Percentiles rank a stretch among this genome's conserved stretches.
phyloP scores from a whole-genome alignment of 2,329 filamentous ascomycete genomes.

The Trichothecium sympodiale region DNA sequence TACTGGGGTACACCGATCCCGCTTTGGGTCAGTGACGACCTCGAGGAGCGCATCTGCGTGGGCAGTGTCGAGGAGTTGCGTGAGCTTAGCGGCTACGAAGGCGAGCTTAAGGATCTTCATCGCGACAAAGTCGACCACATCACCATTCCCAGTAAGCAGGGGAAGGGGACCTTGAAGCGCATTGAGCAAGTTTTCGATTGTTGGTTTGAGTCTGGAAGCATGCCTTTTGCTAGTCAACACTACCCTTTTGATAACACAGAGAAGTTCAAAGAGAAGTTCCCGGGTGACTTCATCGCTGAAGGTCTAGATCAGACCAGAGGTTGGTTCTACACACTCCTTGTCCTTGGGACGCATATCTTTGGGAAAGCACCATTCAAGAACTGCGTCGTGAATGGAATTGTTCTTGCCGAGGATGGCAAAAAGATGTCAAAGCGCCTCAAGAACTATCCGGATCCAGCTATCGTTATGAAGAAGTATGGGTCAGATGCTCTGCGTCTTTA shows the following conservation, averaged over 20 bases:
- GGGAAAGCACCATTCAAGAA: constrained; percentile 83
- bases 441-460: constrained; percentile 82
- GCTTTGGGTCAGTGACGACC: constrained; percentile 82
- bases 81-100: constrained; percentile 74
- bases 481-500: constrained; percentile 91
- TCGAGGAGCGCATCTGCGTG: constrained; percentile 76
- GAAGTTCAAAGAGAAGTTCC: constrained; percentile 69
- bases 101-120: constrained; percentile 76
- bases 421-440: constrained; percentile 98
- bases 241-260: constrained; percentile 88
- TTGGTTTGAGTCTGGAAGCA: constrained; percentile 93
- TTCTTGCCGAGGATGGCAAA: constrained; percentile 88
- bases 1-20: constrained; percentile 95
- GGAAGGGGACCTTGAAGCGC: constrained; percentile 71
- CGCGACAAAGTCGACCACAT: constrained; percentile 89
- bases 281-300: constrained; percentile 89
- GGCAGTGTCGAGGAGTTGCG: constrained; percentile 79
- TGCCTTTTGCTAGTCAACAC: constrained; percentile 86
- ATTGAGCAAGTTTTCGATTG: constrained; percentile 90
- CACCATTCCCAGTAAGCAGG: constrained; percentile 82
- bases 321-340: constrained; percentile 92
- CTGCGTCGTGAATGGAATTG: constrained; percentile 92
- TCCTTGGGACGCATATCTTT: constrained; percentile 81
- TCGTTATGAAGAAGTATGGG: constrained; percentile 80
- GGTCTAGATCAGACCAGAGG: constrained; percentile 88